phyloP scores from a whole-genome alignment of 2,329 filamentous ascomycete genomes.

The Hirsutella rhossiliensis region DNA sequence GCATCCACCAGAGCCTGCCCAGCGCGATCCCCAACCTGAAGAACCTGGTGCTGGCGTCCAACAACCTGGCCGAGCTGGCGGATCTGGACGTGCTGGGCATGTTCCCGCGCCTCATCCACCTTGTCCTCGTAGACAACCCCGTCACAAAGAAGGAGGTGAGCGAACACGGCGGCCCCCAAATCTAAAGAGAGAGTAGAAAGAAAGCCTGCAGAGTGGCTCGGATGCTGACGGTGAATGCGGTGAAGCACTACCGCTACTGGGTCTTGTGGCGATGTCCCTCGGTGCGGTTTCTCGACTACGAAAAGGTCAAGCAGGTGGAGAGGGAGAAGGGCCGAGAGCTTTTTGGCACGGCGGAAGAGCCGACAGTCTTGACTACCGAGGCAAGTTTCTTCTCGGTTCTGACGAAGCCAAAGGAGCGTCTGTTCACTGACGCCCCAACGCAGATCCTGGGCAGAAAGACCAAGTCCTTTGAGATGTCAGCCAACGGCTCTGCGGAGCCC shows the following conservation, averaged over 20 bases:
- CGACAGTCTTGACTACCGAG: conserved; percentile 68
- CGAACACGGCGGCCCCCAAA: neutral
- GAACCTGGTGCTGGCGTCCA: conserved; percentile 72
- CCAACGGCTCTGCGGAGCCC: conserved; percentile 30
- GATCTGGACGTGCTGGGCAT: conserved; percentile 72
- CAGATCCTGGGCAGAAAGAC: conserved; percentile 79
- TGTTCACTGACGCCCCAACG: neutral
- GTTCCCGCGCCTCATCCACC: conserved; percentile 61
- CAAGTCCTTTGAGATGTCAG: conserved; percentile 50
- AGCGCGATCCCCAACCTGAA: conserved; percentile 70
- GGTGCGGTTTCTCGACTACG: conserved; percentile 84
- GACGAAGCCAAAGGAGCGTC: neutral
- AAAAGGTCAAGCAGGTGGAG: conserved; percentile 82
- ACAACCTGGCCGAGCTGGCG: conserved; percentile 71
- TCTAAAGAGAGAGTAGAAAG: neutral
- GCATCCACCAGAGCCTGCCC: conserved; percentile 65
- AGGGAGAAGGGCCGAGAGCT: conserved; percentile 63
- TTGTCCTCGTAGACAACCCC: conserved; percentile 78
- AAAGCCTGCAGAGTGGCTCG: neutral
- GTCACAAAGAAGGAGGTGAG: conserved; percentile 83
- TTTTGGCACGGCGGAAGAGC: conserved; percentile 69
- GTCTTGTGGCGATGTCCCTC: conserved; percentile 75
- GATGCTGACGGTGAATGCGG: neutral
- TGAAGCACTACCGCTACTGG: conserved; percentile 83
- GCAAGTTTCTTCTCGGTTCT: conserved; percentile 10